Base-by-base conservation (phyloP, 2,329 filamentous ascomycete species). In the Hortaea werneckii region DNA sequence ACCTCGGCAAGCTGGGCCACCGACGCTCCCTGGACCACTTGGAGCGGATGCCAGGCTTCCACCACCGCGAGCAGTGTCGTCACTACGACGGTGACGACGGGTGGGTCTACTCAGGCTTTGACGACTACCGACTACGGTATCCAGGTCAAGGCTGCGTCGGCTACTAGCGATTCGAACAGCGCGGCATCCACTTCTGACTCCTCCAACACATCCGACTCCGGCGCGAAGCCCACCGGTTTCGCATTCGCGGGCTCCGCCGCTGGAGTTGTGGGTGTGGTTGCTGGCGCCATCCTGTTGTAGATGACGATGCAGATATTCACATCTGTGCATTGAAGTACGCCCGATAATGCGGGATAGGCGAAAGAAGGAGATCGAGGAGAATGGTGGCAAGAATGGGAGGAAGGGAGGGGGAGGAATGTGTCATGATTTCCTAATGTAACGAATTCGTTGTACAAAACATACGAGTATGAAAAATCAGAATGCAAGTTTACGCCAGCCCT, bases 1-100 rank as follows among this genome's bases (percentile, higher is more conserved):
- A 65, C 62, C 0, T 53, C 49, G 13, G 60, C 54, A 28, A 41
- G 58, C 11, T 65, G 59, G 58, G 51, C 50, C 5, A 55, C 57
- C n/a, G 45, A 52, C 42, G 59, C 61, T 12, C 62, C 62, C 4
- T 65, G 62, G 62, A 65, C 62, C 1, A 59, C 55, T 13, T 65
- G 62, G 62, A 49, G 56, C 5, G 61, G 52, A 12, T 65, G 62
- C 50, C 50, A 51, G 10, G 61, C 62, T 10, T 51, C 50, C 29
- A 62, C 61, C 3, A 65, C 62, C 30, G 58, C 58, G 11, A 58
- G 56, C 4, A 48, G 46, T 11, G 54, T 59, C 43, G 43, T 52
- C 43, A 61, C 60, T 30, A 58, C 54, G 8, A 63, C 62, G 5
- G 51, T 59, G 29, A 61, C 57, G n/a, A 58, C 51, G 12, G 51